phyloP scores from a whole-genome alignment of 1,284 basidiomycete species.

The Cronartium quercuum region DNA sequence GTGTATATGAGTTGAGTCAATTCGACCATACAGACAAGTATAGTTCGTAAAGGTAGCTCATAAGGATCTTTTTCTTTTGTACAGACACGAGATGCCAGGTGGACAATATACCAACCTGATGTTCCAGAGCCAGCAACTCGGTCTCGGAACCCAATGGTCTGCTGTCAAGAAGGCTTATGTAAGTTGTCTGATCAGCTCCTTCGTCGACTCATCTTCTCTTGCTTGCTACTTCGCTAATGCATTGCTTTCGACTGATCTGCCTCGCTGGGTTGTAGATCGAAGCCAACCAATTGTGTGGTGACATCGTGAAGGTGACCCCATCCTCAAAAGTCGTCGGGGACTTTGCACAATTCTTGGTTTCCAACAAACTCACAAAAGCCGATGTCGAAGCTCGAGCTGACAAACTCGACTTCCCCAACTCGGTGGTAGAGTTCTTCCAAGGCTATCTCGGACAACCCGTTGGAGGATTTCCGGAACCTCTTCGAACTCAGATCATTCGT shows the following conservation, averaged over 20 bases:
- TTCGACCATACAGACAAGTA: background rate
- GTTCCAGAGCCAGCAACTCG: conserved; percentile 98
- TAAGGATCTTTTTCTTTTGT: conserved; percentile 54
- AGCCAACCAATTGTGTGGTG: conserved; percentile 68
- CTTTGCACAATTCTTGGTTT: conserved; percentile 95
- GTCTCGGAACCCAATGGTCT: conserved; percentile 94
- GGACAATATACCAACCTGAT: conserved; percentile 58
- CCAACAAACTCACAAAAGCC: conserved; percentile 78
- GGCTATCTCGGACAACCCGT: conserved; percentile 85
- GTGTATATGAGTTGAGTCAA: conserved; percentile 38
- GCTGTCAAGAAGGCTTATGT: conserved; percentile 92
- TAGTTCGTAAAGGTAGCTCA: conserved; percentile 2
- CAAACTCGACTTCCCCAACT: conserved; percentile 85
- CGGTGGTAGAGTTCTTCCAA: conserved; percentile 55
- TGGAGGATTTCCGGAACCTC: conserved; percentile 96
- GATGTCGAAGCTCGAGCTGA: conserved; percentile 81
- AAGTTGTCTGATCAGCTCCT: background rate
- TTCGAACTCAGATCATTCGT: conserved; percentile 84
- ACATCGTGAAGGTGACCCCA: conserved; percentile 98
- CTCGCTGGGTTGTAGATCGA: conserved; percentile 37
- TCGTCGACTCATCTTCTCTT: background rate
- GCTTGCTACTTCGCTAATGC: background rate
- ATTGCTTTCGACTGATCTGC: background rate
- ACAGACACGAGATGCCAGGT: conserved; percentile 99
- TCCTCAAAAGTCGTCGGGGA: conserved; percentile 99